Percentiles rank a stretch among this genome's conserved stretches.
phyloP scores from a whole-genome alignment of 257 asterid genomes.

The Hygrophila difformis region DNA sequence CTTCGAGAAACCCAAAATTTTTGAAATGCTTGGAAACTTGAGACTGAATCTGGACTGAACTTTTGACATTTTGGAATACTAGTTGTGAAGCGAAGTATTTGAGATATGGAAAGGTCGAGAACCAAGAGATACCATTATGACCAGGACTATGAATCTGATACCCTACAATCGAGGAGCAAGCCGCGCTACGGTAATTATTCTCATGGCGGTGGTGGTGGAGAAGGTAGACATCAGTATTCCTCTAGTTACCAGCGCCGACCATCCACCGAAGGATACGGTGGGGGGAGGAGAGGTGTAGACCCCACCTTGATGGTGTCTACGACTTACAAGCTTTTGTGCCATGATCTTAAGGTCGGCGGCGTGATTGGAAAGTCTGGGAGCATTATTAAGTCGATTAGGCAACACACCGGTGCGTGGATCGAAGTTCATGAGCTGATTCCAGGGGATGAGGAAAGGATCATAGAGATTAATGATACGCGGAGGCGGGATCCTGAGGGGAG shows the following conservation, averaged over 20 bases:
- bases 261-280: slow-evolving; percentile 20
- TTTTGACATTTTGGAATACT: too few species aligned
- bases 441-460: slow-evolving; percentile 90
- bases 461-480: slow-evolving; percentile 72
- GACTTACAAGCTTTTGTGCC: slow-evolving; percentile 70
- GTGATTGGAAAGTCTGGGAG: slow-evolving; percentile 95
- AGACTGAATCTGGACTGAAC: too few species aligned
- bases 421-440: slow-evolving; percentile 76
- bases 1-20: too few species aligned
- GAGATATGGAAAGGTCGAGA: slow-evolving; percentile 93
- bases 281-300: slow-evolving; percentile 25
- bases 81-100: too few species aligned
- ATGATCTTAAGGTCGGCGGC: slow-evolving; percentile 81
- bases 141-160: slow-evolving; percentile 69
- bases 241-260: slow-evolving; percentile 39
- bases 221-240: slow-evolving; percentile 32
- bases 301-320: slow-evolving; percentile 82
- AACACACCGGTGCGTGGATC: slow-evolving; percentile 94
- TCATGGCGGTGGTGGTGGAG: slow-evolving; percentile 31
- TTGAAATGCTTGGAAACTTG: too few species aligned
- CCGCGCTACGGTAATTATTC: slow-evolving; percentile 38
- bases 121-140: slow-evolving; percentile 71
- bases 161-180: slow-evolving; percentile 45
- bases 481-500: slow-evolving; percentile 77
- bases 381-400: slow-evolving; percentile 74